phyloP scores from a whole-genome alignment of 1,139 yeast species.

The Suhomyces taliae region DNA sequence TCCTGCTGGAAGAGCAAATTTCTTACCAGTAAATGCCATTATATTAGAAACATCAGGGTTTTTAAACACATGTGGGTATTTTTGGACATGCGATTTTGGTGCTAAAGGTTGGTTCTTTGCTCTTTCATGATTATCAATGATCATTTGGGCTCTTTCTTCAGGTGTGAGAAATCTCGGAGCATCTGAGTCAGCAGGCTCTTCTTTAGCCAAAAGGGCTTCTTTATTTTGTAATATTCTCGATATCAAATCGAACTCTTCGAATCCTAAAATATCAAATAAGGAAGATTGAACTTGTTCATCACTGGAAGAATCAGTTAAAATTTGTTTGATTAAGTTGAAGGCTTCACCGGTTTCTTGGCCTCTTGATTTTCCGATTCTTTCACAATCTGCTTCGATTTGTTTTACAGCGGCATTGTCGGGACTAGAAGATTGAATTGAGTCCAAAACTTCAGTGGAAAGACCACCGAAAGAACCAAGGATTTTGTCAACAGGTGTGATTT shows the following conservation, averaged over 20 bases:
- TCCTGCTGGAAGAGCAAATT: constrained; percentile 77
- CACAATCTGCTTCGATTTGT: constrained; percentile 29
- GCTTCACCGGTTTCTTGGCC: constrained; percentile 27
- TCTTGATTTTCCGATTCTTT: constrained; percentile 26
- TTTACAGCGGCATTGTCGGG: neutral
- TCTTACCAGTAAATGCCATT: constrained; percentile 76
- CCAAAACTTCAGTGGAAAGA: constrained; percentile 34
- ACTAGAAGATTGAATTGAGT: constrained; percentile 21
- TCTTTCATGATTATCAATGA: constrained; percentile 52
- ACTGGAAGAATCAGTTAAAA: constrained; percentile 25
- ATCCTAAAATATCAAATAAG: constrained; percentile 78
- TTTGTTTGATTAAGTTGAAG: constrained; percentile 23
- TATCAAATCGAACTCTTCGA: constrained; percentile 79
- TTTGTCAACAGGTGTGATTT: constrained; percentile 27
- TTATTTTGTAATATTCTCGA: constrained; percentile 62
- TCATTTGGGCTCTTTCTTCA: constrained; percentile 57
- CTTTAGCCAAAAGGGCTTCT: constrained; percentile 19
- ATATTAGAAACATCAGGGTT: constrained; percentile 66
- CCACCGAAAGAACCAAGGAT: constrained; percentile 31
- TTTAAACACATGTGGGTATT: constrained; percentile 81
- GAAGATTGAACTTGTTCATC: constrained; percentile 68
- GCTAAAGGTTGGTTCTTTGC: constrained; percentile 53
- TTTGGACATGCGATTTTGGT: constrained; percentile 46
- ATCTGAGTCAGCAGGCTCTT: constrained; percentile 6
- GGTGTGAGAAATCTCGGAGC: constrained; percentile 44